Conservation (phyloP, 805 yeast species). For the Candida ponderosae region DNA sequence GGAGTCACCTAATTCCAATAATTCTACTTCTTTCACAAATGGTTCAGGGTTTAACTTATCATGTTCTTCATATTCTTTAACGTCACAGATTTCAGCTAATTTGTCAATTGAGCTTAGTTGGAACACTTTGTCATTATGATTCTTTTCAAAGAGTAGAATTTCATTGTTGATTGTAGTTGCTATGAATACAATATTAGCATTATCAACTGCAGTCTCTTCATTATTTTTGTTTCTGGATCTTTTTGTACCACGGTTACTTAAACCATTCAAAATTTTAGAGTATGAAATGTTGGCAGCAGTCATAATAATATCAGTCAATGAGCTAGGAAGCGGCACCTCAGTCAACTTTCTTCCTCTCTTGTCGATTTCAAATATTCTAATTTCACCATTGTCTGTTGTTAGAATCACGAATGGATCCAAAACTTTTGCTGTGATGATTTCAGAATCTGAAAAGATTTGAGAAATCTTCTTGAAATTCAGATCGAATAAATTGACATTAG, state of each 20-base stretch:
- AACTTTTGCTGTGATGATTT: constrained; percentile 55
- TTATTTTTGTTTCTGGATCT: constrained; percentile 16
- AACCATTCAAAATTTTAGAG: constrained; percentile 37
- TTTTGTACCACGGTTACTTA: constrained; percentile 21
- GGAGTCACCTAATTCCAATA: constrained; percentile 57
- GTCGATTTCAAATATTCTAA: constrained; percentile 45
- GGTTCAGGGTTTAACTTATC: constrained; percentile 56
- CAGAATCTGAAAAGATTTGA: constrained; percentile 47
- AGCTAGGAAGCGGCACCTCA: constrained; percentile 27
- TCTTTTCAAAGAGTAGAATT: constrained; percentile 52
- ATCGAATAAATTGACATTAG: constrained; percentile 55
- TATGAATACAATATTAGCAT: constrained; percentile 38
- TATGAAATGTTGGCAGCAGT: constrained; percentile 62
- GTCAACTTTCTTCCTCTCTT: constrained; percentile 24
- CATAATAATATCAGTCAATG: constrained; percentile 40
- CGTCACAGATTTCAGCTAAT: constrained; percentile 29
- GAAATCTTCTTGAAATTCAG: constrained; percentile 47
- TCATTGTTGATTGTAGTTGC: constrained; percentile 75
- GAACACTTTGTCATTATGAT: constrained; percentile 32
- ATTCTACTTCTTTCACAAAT: constrained; percentile 58
- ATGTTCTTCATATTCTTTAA: constrained; percentile 25
- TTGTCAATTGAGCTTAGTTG: constrained; percentile 29
- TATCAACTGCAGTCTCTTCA: constrained; percentile 16
- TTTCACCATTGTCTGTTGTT: constrained; percentile 65
- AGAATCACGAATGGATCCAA: constrained; percentile 56